Conservation (phyloP, 2,329 filamentous ascomycete genomes). For the Massarina eburnea region DNA sequence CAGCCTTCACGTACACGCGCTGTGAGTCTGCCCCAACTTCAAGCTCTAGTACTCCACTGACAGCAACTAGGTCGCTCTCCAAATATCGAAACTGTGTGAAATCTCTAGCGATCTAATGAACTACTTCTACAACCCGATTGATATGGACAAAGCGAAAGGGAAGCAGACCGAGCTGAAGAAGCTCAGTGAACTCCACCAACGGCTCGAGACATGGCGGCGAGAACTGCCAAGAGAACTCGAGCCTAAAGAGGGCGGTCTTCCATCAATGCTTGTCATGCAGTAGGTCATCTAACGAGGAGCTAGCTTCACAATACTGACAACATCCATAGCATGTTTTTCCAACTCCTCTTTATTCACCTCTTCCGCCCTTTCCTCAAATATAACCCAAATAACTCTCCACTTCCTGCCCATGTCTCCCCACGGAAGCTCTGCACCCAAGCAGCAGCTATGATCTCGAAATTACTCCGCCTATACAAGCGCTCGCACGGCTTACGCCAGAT, state of each 20-base stretch:
- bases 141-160: slow-evolving; percentile 63
- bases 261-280: slow-evolving; percentile 83
- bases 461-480: slow-evolving; percentile 93
- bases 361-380: slow-evolving; percentile 96
- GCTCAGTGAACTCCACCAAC: slow-evolving; percentile 85
- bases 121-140: slow-evolving; percentile 84
- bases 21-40: slow-evolving; percentile 25
- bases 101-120: slow-evolving; percentile 89
- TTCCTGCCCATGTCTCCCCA: slow-evolving; percentile 85
- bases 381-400: slow-evolving; percentile 74
- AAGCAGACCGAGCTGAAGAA: slow-evolving; percentile 88
- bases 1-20: slow-evolving; percentile 84
- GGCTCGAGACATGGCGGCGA: slow-evolving; percentile 86
- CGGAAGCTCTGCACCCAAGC: slow-evolving; percentile 89
- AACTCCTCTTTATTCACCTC: slow-evolving; percentile 91
- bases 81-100: slow-evolving; percentile 82
- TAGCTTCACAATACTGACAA: slow-evolving; percentile 21
- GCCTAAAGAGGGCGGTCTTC: slow-evolving; percentile 83
- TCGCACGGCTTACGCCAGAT: slow-evolving; percentile 90
- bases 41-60: neutral
- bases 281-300: slow-evolving; percentile 56
- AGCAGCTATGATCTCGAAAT: slow-evolving; percentile 84
- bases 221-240: slow-evolving; percentile 84
- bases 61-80: slow-evolving; percentile 60
- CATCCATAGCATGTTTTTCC: slow-evolving; percentile 84